Base-by-base conservation (phyloP, 768 basidiomycete genomes). In the Xerocomus spinulosus region DNA sequence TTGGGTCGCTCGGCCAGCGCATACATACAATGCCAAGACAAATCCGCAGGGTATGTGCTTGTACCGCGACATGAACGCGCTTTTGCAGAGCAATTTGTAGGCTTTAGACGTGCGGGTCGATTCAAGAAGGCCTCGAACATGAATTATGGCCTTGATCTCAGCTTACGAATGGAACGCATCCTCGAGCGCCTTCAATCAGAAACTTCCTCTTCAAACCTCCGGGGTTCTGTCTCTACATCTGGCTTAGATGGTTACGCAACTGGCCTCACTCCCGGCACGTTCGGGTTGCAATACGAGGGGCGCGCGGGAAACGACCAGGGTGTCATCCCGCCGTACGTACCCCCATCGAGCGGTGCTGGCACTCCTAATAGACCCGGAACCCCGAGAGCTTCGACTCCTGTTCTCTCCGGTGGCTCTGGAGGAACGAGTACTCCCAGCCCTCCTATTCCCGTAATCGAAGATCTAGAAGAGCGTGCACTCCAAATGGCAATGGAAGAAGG, bases 91-190 rank as follows among this genome's bases (percentile, higher is more conserved):
- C n/a, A 12, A 8, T 38, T 34, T 15, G 8, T 26, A 68, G 64
- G 61, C 4, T 66, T 59, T n/a, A 69, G 54, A 20, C 67, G 71
- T 32, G 64, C 85, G 4, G 92, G 92, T 26, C 78, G 91, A 18
- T 95, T 95, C 76, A 95, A 95, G 74, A 95, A 95, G 68, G 91
- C 91, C 1, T 84, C 82, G 14, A 95, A 95, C 68, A 83, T 94
- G 85, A 95, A 94, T 62, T 92, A 85, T 57, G 89, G 78, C 18
- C 70, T 77, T 33, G 71, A 68, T 32, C 53, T 78, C 2, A 73
- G 72, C 5, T 59, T 76, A 24, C 68, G 71, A 26, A 59, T 61
- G 47, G 64, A 66, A 15, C 58, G 66, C 32, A 52, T 64, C 21
- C 61, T 67, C 15, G 66, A 66, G 32, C 51, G 30, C 9, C 56